phyloP scores from a whole-genome alignment of 495 filamentous ascomycete species.

The Podospora appendiculata region DNA sequence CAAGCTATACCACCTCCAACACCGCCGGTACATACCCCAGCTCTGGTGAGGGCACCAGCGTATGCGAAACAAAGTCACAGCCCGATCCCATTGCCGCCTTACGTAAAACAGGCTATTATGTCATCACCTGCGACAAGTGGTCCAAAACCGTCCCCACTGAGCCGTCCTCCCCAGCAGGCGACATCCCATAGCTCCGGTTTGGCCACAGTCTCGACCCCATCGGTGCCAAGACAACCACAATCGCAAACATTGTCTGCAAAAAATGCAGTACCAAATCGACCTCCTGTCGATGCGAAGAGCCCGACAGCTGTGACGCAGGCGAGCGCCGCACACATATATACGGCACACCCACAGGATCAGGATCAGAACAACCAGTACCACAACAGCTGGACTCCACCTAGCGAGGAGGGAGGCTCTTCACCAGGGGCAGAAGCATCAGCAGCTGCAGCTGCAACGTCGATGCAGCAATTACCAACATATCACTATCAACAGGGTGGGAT shows the following conservation, averaged over 20 bases:
- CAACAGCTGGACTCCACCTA: not conserved
- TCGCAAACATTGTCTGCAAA: too few species aligned
- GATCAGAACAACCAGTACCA: not conserved
- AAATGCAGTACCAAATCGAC: too few species aligned
- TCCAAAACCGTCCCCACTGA: conserved; percentile 7
- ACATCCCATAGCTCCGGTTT: not conserved
- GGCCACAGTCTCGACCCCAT: too few species aligned
- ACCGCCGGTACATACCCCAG: conserved; percentile 1
- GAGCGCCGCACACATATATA: not conserved
- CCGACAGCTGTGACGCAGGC: too few species aligned
- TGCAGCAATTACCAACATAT: not conserved
- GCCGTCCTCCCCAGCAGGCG: conserved; percentile 5
- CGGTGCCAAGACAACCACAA: too few species aligned
- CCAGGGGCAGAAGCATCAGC: not conserved
- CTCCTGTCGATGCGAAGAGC: too few species aligned
- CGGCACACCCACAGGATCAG: not conserved
- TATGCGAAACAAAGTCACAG: conserved; percentile 25
- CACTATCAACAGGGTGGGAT: not conserved
- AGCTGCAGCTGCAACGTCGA: not conserved
- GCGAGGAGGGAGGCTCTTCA: too few species aligned
- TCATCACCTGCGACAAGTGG: not conserved
- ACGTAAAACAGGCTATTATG: conserved; percentile 15
- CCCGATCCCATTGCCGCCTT: conserved; percentile 23
- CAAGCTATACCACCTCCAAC: not conserved
- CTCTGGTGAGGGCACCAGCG: not conserved